Percentiles rank a stretch among this genome's conserved stretches.
Evolutionary conservation across 306 rosid genomes (phyloP).

Genomic region (Vicia villosa): DNA sequence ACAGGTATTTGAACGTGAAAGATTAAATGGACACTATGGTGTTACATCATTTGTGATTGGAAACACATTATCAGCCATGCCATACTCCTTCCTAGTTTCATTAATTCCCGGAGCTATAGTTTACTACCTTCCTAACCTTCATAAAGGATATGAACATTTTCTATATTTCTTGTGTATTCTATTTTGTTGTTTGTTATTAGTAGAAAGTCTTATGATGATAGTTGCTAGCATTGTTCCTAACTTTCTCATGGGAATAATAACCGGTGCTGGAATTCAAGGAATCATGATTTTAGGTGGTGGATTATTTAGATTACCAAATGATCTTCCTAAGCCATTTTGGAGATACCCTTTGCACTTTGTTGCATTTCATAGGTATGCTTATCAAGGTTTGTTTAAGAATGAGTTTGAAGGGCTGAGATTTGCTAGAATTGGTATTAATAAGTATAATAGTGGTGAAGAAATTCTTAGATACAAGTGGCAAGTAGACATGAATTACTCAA

Average conservation of each 20-base stretch:
- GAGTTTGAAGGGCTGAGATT: not conserved
- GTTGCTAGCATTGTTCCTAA: not conserved
- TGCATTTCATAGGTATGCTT: not conserved
- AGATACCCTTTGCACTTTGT: not conserved
- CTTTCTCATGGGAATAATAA: not conserved
- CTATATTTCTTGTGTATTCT: not conserved
- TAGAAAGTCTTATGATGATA: not conserved
- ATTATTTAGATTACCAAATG: not conserved
- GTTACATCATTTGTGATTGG: not conserved
- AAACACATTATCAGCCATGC: not conserved
- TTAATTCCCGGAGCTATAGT: not conserved
- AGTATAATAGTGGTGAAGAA: constrained; percentile 36
- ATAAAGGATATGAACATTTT: constrained; percentile 2
- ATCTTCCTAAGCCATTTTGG: not conserved
- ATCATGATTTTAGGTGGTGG: not conserved
- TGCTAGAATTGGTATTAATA: not conserved
- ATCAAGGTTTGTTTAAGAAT: not conserved
- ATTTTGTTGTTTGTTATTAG: not conserved
- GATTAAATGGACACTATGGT: not conserved
- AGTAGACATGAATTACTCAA: too few species aligned
- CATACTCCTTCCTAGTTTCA: not conserved
- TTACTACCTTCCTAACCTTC: constrained; percentile 3
- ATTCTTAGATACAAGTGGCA: constrained; percentile 38
- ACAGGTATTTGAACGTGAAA: not conserved
- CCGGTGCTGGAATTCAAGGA: not conserved